phyloP scores from a whole-genome alignment of 345 rosid genomes.

The Hypericum androsaemum region DNA sequence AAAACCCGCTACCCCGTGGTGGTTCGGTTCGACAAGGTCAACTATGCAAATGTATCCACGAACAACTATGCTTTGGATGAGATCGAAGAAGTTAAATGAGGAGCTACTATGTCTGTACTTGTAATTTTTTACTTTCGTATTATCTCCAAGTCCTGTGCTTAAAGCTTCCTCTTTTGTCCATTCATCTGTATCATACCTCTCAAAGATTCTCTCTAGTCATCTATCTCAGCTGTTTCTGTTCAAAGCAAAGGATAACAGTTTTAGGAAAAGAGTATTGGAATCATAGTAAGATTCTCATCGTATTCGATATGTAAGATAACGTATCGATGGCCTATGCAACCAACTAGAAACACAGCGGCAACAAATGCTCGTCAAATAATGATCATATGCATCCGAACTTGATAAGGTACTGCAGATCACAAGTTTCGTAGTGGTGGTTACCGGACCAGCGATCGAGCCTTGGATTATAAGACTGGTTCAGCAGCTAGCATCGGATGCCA shows the following conservation, averaged over 20 bases:
- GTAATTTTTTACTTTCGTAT: slow-evolving; percentile 17
- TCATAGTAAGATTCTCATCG: too few species aligned
- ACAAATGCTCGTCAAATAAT: too few species aligned
- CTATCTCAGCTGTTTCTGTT: slow-evolving; percentile 5
- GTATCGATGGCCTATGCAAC: too few species aligned
- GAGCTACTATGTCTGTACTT: background rate
- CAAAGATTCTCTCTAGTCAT: slow-evolving; percentile 5
- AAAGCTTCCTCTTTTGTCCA: slow-evolving; percentile 15
- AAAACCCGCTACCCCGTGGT: slow-evolving; percentile 81
- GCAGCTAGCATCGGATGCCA: too few species aligned
- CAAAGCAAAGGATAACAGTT: background rate
- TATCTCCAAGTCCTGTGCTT: slow-evolving; percentile 13
- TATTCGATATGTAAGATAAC: too few species aligned
- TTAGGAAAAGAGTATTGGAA: background rate
- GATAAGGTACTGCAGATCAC: too few species aligned
- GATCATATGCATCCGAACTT: too few species aligned
- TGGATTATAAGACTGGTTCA: too few species aligned
- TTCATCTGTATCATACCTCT: slow-evolving; percentile 22
- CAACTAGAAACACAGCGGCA: too few species aligned
- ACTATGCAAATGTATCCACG: slow-evolving; percentile 89
- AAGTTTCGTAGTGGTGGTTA: too few species aligned
- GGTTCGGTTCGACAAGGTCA: slow-evolving; percentile 82
- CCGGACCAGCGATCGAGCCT: too few species aligned
- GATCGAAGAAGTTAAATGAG: slow-evolving; percentile 59
- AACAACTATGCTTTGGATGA: slow-evolving; percentile 94